Base-by-base conservation (phyloP, 768 basidiomycete genomes). In the Postia placenta region DNA sequence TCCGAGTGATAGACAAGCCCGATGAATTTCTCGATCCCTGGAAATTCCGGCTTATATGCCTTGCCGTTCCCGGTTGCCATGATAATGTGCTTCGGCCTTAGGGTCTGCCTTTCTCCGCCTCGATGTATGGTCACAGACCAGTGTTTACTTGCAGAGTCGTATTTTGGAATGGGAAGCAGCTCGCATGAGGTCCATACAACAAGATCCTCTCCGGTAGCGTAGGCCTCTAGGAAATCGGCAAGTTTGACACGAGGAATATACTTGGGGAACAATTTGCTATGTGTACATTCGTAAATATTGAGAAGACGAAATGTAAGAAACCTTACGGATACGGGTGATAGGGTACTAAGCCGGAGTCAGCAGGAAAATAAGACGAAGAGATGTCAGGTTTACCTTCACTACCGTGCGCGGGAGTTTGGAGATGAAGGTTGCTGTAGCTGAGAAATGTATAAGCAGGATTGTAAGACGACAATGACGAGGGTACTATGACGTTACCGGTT, bases 191-290 rank as follows among this genome's bases (percentile, higher is more conserved):
- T 71, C 74, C 75, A 77, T 5, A 75, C 62, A 5, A 66, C 59
- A 6, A 75, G 59, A 44, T 75, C 75, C 50, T 72, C 71, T 2
- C 59, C 56, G 4, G 56, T 42, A 1, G 60, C 69, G 48, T 75
- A 75, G 19, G 66, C 61, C 54, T 75, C 74, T 5, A 76, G 49
- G 69, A 69, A 74, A 54, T 70, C 61, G 0, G 72, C 74, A 4
- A 75, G 36, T 50, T 73, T 74, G 46, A 68, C 69, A 14, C 63
- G 62, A 3, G 74, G 68, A 1, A 67, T 70, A 50, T 63, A 75
- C 17, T 60, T 59, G 1, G 74, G 73, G 67, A 67, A 74, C 24
- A 56, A 72, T 7, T 15, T n/a, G 20, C 45, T n/a, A 54, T 5
- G 27, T 4, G 6, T 9, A 22, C 25, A 42, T 19, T 23, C 17